phyloP scores from a whole-genome alignment of 2,329 filamentous ascomycete genomes.

The Gaeumannomyces sp. region DNA sequence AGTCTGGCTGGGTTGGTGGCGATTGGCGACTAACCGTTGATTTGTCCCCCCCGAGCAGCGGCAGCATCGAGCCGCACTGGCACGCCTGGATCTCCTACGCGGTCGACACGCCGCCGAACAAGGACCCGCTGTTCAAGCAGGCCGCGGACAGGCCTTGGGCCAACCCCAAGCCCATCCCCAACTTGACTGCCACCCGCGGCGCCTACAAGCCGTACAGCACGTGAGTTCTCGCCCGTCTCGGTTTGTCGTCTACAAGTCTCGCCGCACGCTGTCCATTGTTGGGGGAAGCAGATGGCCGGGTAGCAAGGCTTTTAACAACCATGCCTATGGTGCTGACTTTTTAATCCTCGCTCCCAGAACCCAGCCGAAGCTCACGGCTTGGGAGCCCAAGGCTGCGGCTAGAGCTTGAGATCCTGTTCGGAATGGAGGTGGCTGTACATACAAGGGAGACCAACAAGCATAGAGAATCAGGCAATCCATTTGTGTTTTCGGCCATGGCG shows the following conservation, averaged over 20 bases:
- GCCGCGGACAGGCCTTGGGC: conserved; percentile 64
- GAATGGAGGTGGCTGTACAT: conserved; percentile 15
- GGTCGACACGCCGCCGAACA: conserved; percentile 76
- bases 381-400: conserved; percentile 27
- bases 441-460: conserved; percentile 5
- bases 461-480: not conserved
- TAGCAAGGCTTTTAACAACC: rapidly evolving
- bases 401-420: conserved; percentile 17
- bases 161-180: conserved; percentile 61
- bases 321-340: not conserved
- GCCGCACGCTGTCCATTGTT: not conserved
- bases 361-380: conserved; percentile 29
- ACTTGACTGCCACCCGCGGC: conserved; percentile 66
- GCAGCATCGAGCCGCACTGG: conserved; percentile 93
- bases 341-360: conserved; percentile 17
- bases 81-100: conserved; percentile 96
- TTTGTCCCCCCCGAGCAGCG: conserved; percentile 33
- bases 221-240: conserved; percentile 49
- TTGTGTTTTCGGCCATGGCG: not conserved
- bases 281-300: not conserved
- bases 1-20: not conserved
- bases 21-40: not conserved
- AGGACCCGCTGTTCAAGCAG: conserved; percentile 63
- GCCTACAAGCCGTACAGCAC: conserved; percentile 94
- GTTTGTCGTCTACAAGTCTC: no score